Base-by-base conservation (phyloP, 148 eudicot genomes). In the Rheum nobile region DNA sequence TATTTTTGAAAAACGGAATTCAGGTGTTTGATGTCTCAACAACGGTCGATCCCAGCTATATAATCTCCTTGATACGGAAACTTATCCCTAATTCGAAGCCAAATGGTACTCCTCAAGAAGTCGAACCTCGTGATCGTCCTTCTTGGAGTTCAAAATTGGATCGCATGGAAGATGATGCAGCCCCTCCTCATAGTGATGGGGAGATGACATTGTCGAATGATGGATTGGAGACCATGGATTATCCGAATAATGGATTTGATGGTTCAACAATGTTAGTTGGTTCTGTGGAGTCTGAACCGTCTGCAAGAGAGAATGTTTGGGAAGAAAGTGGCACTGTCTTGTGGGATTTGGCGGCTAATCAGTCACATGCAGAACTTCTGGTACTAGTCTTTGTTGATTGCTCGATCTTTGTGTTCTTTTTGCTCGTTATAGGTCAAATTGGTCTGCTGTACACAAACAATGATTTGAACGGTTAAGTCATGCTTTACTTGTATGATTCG, bases 341-440 rank as follows among this genome's bases (percentile, higher is more conserved):
- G 74, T 95, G 99, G 99, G 99, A 95, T 78, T 93, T 95, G 75
- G 93, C 97, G 43, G 97, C 94, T 54, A 88, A 82, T 72, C 82
- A 84, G 78, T 85, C 88, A 72, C 97, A 91, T 83, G 99, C 99
- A 69, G 87, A 88, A 72, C 79, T 90, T 37, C 88, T 95, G 99
- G 97, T 92, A 85, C 28, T 79, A 24, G 31, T 41, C n/a, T 44
- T 28, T 54, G n/a, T 59, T 59, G 71, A 39, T 67, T 67, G 71
- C 39, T 67, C 65, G 4, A 31, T 16, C 8, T 5, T 31, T 31
- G 12, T 29, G 69, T 29, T 63, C 69, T 16, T 63, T 54, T 32
- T n/a, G 38, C 14, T 63, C 37, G 4, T 29, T 63, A 31, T 63
- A 12, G n/a, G 29, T 29, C n/a, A 63, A 16, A 63, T 31, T 29